These are phyloP conservation scores for Cordyceps fumosorosea DNA, from an alignment of 2,329 filamentous ascomycete genomes.

Conservation along the genomic window DNA sequence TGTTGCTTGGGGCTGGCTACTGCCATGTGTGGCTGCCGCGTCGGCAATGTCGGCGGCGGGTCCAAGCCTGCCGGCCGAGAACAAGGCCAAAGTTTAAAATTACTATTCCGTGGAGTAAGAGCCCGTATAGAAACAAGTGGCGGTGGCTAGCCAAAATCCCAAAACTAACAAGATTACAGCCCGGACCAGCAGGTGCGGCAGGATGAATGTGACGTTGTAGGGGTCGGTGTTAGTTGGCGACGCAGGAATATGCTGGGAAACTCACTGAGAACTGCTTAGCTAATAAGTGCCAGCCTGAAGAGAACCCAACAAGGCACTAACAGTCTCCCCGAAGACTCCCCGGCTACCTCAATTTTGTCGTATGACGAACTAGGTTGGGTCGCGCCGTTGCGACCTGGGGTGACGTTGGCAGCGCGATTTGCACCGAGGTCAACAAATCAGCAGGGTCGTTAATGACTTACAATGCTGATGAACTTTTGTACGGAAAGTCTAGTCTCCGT, in stretches of 20 bases:
- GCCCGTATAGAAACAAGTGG: not conserved
- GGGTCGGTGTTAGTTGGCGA: no score
- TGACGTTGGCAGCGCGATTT: not conserved
- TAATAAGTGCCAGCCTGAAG: no score
- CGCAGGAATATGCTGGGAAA: no score
- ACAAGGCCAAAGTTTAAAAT: not conserved
- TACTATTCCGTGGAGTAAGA: not conserved
- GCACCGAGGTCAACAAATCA: no score
- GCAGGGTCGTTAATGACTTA: not conserved
- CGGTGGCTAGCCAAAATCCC: no score
- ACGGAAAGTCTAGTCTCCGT: not conserved
- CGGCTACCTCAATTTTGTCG: no score
- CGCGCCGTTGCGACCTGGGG: not conserved
- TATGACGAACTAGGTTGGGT: not conserved
- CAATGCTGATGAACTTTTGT: not conserved
- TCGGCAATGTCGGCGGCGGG: not conserved
- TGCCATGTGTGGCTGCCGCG: not conserved
- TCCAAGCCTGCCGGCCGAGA: conserved; percentile 6
- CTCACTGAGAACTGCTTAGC: no score
- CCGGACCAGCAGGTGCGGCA: no score
- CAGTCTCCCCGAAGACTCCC: no score
- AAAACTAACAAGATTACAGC: no score
- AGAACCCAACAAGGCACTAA: no score
- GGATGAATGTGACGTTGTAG: no score
- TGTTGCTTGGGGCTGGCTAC: not conserved